Evolutionary conservation across 2,329 filamentous ascomycete species (phyloP).

Genomic region (Aspergillus luchuensis): DNA sequence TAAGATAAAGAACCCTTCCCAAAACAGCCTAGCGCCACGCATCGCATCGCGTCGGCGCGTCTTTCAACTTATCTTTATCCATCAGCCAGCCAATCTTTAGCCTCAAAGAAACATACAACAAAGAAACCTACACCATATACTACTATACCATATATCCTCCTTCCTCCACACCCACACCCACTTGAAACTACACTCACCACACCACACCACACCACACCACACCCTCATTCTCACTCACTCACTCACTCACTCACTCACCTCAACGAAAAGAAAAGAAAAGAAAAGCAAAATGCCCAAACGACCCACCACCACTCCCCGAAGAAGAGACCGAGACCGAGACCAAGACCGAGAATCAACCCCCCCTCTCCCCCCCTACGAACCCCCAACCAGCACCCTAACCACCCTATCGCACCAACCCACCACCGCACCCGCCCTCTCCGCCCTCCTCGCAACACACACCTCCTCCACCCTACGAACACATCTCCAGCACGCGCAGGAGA

Average conservation of each 20-base stretch:
- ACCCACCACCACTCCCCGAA: background rate
- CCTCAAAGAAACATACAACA: background rate
- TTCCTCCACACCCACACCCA: background rate
- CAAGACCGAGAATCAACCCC: background rate
- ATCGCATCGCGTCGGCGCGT: constrained; percentile 26
- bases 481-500: constrained; percentile 48
- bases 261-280: too few species aligned
- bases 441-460: constrained; percentile 46
- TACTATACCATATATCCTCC: background rate
- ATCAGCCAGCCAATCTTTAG: background rate
- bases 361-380: constrained; percentile 55
- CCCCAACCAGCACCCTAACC: constrained; percentile 54
- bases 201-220: background rate
- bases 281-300: too few species aligned
- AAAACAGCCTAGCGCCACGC: constrained; percentile 34
- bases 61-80: constrained; percentile 20
- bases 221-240: background rate
- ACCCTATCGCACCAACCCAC: constrained; percentile 53
- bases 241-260: too few species aligned
- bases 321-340: background rate
- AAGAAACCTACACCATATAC: background rate
- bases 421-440: constrained; percentile 50
- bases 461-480: constrained; percentile 52
- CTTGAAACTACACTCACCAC: background rate
- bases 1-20: constrained; percentile 10